Evolutionary conservation across 768 basidiomycete genomes (phyloP), one percentile per base, ranked within the genome.

Genomic region (Suillus americanus): DNA sequence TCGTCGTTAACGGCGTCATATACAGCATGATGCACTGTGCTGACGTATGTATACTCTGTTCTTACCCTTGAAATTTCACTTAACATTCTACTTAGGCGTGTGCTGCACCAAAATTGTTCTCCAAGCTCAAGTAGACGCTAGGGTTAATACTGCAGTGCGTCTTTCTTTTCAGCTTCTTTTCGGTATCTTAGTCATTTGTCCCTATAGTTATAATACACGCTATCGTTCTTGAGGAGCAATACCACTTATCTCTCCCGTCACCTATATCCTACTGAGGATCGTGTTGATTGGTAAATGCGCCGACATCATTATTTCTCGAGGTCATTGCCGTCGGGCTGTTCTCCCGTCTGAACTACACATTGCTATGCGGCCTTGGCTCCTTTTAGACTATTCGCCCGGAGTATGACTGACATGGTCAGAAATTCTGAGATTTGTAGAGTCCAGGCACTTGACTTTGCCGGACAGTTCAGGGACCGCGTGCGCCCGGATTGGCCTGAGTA

Each of bases 11-110:
- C 33, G 40, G 33, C 6, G 51, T 62, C 3, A 63, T 25, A 38
- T 33, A 18, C 70, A 92, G 89, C 79, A 85, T 94, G 88, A 95
- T 95, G 92, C 95, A 95, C 81, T 95, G 93, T 72, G 91, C 89
- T 62, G 92, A 95, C 69, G 92, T 94, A 80, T 64, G 90, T 81
- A 45, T 33, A 37, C 6, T 28, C 28, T n/a, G n/a, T 23, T 28
- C 20, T 53, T 33, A 12, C 35, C 33, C 3, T 23, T 2, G 9
- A 4, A 12, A 43, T 63, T 63, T 70, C 62, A 68, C 62, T 50
- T 13, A 65, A 55, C 5, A 37, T 37, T 68, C 33, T 62, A 5
- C 30, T 56, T 77, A 82, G 79, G 77, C 68, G 81, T 69, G 85
- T 69, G 85, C 87, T 66, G 93, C 87, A 63, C 92, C 94, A 72